phyloP scores from a whole-genome alignment of 495 filamentous ascomycete species.

The Hyaloscypha hepaticicola region DNA sequence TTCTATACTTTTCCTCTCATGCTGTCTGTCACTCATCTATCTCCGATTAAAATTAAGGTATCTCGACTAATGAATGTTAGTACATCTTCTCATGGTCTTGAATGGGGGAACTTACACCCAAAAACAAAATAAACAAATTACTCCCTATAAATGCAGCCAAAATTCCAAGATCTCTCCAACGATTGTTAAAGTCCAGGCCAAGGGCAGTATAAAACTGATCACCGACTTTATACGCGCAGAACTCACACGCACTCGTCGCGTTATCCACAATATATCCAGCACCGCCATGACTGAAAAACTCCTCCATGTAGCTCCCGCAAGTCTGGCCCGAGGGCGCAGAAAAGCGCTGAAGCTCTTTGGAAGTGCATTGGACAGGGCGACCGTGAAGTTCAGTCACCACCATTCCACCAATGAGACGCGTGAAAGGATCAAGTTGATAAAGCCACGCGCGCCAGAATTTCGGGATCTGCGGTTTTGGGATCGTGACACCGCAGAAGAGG shows the following conservation, averaged over 20 bases:
- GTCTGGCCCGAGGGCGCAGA: slow-evolving; percentile 50
- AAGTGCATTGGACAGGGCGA: slow-evolving; percentile 53
- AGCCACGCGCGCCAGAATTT: slow-evolving; percentile 68
- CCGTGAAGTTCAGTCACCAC: slow-evolving; percentile 60
- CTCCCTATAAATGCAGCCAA: slow-evolving; percentile 69
- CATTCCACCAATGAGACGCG: slow-evolving; percentile 76
- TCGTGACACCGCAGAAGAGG: slow-evolving; percentile 70
- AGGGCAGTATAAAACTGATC: slow-evolving; percentile 74
- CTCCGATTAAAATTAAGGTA: slow-evolving; percentile 66
- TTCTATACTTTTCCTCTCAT: neutral
- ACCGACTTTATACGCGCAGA: slow-evolving; percentile 75
- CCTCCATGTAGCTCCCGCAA: slow-evolving; percentile 70
- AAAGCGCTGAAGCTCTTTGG: slow-evolving; percentile 58
- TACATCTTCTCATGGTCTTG: neutral
- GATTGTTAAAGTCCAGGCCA: slow-evolving; percentile 58
- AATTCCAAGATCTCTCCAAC: slow-evolving; percentile 83
- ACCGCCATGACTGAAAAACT: slow-evolving; percentile 62
- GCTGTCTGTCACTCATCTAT: slow-evolving; percentile 30
- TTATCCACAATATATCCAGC: slow-evolving; percentile 69
- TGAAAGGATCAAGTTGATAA: slow-evolving; percentile 82
- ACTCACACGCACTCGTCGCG: slow-evolving; percentile 62
- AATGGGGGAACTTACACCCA: slow-evolving; percentile 54
- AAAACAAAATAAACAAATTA: slow-evolving; percentile 72
- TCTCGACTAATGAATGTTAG: slow-evolving; percentile 48
- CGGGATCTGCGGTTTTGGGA: slow-evolving; percentile 53